Conservation (phyloP, 768 basidiomycete species). For the Serendipita vermifera region DNA sequence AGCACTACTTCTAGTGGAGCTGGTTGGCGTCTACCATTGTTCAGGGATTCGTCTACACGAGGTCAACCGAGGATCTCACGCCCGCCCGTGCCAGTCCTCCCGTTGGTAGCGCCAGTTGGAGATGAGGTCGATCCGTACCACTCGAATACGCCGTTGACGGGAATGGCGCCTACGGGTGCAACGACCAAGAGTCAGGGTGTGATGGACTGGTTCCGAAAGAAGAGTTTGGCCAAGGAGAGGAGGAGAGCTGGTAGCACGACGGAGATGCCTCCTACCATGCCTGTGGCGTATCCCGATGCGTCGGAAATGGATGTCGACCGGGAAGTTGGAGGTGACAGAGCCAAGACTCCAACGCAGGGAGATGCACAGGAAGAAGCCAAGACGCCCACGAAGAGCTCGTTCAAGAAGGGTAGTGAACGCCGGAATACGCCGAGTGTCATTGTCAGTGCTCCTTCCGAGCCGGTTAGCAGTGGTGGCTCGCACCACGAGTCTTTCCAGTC, state of each 20-base stretch:
- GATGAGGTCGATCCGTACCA: slow-evolving; percentile 20
- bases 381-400: slow-evolving; percentile 12
- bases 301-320: not conserved
- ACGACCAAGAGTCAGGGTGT: slow-evolving; percentile 87
- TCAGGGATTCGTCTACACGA: not conserved
- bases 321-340: not conserved
- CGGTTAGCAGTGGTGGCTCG: not conserved
- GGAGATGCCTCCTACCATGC: not conserved
- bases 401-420: not conserved
- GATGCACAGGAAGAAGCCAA: slow-evolving; percentile 9
- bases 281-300: slow-evolving; percentile 4
- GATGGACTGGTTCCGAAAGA: slow-evolving; percentile 88
- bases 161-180: slow-evolving; percentile 39
- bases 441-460: slow-evolving; percentile 14
- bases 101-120: slow-evolving; percentile 20
- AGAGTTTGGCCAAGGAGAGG: slow-evolving; percentile 21
- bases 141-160: slow-evolving; percentile 23
- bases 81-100: slow-evolving; percentile 12
- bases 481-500: not conserved
- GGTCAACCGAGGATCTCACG: not conserved
- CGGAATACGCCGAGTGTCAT: slow-evolving; percentile 14
- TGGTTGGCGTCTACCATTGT: not conserved
- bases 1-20: not conserved
- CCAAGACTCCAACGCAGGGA: not conserved
- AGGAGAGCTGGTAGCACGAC: not conserved